A percentile compares a stretch with the other conserved stretches of the same genome.
phyloP scores from a whole-genome alignment of 768 basidiomycete genomes.

The Pulveroboletus sp. region DNA sequence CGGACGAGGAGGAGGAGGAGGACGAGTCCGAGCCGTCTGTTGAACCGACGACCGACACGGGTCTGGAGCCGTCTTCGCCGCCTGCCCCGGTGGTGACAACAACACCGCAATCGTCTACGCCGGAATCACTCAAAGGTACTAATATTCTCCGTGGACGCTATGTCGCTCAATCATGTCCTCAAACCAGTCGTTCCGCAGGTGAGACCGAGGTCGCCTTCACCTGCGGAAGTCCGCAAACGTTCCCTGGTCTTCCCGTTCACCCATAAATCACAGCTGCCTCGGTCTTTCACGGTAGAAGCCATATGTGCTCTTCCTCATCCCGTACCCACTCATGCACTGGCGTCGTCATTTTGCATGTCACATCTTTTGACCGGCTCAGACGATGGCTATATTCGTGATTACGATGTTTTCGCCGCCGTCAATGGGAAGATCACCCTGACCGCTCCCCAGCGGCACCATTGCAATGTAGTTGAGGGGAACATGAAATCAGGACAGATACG shows the following conservation, averaged over 20 bases:
- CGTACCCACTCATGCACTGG: slow-evolving; percentile 81
- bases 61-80: slow-evolving; percentile 25
- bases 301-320: slow-evolving; percentile 90
- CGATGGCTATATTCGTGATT: slow-evolving; percentile 90
- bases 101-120: slow-evolving; percentile 26
- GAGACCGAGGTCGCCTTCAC: slow-evolving; percentile 46
- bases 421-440: slow-evolving; percentile 86
- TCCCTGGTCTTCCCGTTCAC: slow-evolving; percentile 34
- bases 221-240: slow-evolving; percentile 49
- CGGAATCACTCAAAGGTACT: slow-evolving; percentile 35
- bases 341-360: slow-evolving; percentile 80
- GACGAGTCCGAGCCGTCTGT: slow-evolving; percentile 41
- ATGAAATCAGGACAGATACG: slow-evolving; percentile 85
- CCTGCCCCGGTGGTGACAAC: slow-evolving; percentile 24
- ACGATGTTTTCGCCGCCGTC: slow-evolving; percentile 84
- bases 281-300: slow-evolving; percentile 82
- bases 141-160: background rate
- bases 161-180: slow-evolving; percentile 17
- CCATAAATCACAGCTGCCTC: slow-evolving; percentile 34
- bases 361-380: slow-evolving; percentile 89
- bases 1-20: slow-evolving; percentile 53
- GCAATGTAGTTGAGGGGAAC: slow-evolving; percentile 85
- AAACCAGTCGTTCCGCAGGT: slow-evolving; percentile 21
- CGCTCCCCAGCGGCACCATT: slow-evolving; percentile 83
- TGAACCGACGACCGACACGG: slow-evolving; percentile 28